Evolutionary conservation across 495 filamentous ascomycete species (phyloP).

Genomic region (Trichoderma gamsii): DNA sequence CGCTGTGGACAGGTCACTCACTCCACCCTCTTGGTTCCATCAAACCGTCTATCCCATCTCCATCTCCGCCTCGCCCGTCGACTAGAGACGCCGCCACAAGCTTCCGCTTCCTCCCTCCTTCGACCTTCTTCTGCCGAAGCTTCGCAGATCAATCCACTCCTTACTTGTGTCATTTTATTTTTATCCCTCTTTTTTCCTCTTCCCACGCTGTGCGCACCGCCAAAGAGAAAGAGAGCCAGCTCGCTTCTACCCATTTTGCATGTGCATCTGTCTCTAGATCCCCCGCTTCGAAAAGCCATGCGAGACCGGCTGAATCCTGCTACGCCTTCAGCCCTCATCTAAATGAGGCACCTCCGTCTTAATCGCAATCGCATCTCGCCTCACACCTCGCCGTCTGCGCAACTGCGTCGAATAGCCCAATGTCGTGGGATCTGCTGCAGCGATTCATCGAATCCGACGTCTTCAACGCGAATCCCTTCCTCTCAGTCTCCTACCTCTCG

Average conservation of each 20-base stretch:
- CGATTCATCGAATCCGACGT: constrained; percentile 67
- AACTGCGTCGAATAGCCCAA: not conserved
- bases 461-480: constrained; percentile 74
- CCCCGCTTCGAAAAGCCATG: constrained; percentile 15
- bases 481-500: constrained; percentile 73
- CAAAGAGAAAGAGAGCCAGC: not conserved
- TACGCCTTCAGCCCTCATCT: not conserved
- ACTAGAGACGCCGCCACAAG: not conserved
- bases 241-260: not conserved
- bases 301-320: constrained; percentile 9
- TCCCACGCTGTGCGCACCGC: not conserved
- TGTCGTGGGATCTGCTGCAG: constrained; percentile 52
- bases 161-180: not conserved
- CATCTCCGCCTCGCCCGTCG: constrained; percentile 12
- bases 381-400: not conserved
- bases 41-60: not conserved
- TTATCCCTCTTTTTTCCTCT: not conserved
- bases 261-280: not conserved
- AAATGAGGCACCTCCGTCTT: constrained; percentile 7
- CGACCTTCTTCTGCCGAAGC: not conserved
- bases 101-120: not conserved
- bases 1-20: not conserved
- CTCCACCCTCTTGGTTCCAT: not conserved
- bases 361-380: not conserved
- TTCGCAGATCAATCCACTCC: not conserved